phyloP scores from a whole-genome alignment of 2,329 filamentous ascomycete genomes.

The Xylariaceae sp. region DNA sequence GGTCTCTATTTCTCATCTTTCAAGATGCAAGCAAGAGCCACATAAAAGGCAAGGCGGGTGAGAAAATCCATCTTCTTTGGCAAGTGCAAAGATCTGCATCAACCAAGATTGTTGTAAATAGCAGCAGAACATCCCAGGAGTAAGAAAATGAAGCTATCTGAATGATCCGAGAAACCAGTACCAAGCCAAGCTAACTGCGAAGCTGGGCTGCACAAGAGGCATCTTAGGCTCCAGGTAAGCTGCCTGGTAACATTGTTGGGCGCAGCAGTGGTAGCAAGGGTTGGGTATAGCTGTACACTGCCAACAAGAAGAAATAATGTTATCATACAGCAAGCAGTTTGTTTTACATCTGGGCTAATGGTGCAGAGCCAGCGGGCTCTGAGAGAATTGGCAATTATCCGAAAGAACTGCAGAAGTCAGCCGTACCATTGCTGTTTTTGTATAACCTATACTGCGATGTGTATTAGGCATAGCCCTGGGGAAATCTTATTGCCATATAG shows the following conservation, averaged over 20 bases:
- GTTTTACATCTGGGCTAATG: slow-evolving; percentile 17
- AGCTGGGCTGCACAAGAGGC: slow-evolving; percentile 1
- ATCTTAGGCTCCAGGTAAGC: slow-evolving; percentile 4
- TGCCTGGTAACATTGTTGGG: slow-evolving; percentile 2
- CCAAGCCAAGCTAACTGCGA: slow-evolving; percentile 1
- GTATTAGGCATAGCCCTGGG: background rate
- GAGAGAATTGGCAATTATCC: background rate
- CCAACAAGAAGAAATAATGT: slow-evolving; percentile 5
- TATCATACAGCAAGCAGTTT: slow-evolving; percentile 11
- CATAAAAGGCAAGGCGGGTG: background rate
- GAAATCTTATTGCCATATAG: background rate
- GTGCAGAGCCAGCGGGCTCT: background rate
- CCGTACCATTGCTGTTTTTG: slow-evolving; percentile 1
- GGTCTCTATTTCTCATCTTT: background rate
- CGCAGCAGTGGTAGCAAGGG: slow-evolving; percentile 4
- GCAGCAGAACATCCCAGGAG: slow-evolving; percentile 7
- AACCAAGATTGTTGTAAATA: slow-evolving; percentile 2
- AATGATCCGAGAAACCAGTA: slow-evolving; percentile 7
- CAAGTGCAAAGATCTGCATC: slow-evolving; percentile 1
- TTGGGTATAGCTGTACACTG: background rate
- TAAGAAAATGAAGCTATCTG: slow-evolving; percentile 18
- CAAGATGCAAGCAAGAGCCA: slow-evolving; percentile 9
- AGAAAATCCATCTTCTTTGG: too few relatives aligned
- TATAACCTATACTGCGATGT: background rate
- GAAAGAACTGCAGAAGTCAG: background rate